Evolutionary conservation across 495 filamentous ascomycete species (phyloP).

Genomic region (Ramalina intermedia): DNA sequence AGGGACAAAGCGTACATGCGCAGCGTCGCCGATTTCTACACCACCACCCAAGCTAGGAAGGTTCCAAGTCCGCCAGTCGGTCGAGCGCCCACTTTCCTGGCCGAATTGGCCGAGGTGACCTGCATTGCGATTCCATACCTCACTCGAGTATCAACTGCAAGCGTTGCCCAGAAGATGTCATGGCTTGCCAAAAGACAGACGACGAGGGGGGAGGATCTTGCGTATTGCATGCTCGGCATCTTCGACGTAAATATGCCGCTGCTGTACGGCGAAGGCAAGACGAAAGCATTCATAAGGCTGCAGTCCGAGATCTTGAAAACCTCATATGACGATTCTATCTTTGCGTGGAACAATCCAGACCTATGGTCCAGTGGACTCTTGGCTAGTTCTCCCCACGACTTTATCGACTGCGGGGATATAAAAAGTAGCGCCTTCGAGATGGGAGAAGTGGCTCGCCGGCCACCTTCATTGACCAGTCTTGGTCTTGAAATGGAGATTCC

Average conservation of each 20-base stretch:
- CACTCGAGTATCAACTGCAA: neutral
- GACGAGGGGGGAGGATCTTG: slow-evolving; percentile 14
- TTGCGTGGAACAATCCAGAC: slow-evolving; percentile 9
- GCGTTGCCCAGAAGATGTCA: slow-evolving; percentile 14
- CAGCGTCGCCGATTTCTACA: too few relatives aligned
- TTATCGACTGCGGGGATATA: too few relatives aligned
- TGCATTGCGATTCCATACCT: slow-evolving; percentile 8
- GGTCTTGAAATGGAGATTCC: too few relatives aligned
- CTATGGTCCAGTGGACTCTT: neutral
- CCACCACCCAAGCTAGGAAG: too few relatives aligned
- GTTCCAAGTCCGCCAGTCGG: too few relatives aligned
- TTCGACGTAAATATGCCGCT: slow-evolving; percentile 20
- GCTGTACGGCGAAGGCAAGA: slow-evolving; percentile 17
- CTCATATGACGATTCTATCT: slow-evolving; percentile 15
- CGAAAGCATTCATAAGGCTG: slow-evolving; percentile 14
- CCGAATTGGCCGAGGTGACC: slow-evolving; percentile 13
- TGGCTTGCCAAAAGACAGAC: slow-evolving; percentile 17
- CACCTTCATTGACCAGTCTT: too few relatives aligned
- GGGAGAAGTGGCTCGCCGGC: too few relatives aligned
- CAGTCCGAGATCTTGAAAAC: slow-evolving; percentile 19
- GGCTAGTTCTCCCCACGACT: too few relatives aligned
- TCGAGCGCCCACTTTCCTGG: neutral
- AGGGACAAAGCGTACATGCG: too few relatives aligned
- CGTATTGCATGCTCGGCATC: slow-evolving; percentile 17
- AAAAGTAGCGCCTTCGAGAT: too few relatives aligned